These are phyloP conservation scores for Benincasa hispida DNA, from an alignment of 306 rosid species.

Conservation along the genomic window DNA sequence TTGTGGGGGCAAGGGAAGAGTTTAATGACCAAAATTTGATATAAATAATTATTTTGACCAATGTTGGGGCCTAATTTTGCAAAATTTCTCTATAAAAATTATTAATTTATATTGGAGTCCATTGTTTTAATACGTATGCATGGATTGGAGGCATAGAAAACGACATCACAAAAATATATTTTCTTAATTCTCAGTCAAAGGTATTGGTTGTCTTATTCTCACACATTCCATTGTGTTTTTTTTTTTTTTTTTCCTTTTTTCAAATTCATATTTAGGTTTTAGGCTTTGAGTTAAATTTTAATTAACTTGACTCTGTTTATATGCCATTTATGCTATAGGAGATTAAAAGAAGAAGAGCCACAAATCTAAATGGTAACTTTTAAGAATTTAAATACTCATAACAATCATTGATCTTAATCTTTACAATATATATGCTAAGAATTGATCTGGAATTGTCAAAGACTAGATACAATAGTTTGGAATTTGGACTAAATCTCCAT, in stretches of 20 bases:
- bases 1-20: not conserved
- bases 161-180: not conserved
- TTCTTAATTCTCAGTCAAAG: conserved; percentile 8
- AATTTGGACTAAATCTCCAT: too few species aligned
- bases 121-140: not conserved
- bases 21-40: not conserved
- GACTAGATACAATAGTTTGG: too few species aligned
- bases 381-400: too few species aligned
- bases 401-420: too few species aligned
- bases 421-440: too few species aligned
- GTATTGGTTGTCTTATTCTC: not conserved
- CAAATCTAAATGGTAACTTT: too few species aligned
- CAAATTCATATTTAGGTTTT: not conserved
- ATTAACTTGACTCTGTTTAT: not conserved
- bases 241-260: too few species aligned
- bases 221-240: not conserved
- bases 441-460: too few species aligned
- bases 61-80: not conserved
- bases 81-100: not conserved
- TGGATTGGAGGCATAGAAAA: not conserved
- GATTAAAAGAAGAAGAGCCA: too few species aligned
- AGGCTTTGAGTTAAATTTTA: not conserved
- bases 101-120: not conserved
- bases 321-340: too few species aligned
- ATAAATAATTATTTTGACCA: not conserved